phyloP scores from a whole-genome alignment of 2,329 filamentous ascomycete species.

The Neopestalotiopsis sp. region DNA sequence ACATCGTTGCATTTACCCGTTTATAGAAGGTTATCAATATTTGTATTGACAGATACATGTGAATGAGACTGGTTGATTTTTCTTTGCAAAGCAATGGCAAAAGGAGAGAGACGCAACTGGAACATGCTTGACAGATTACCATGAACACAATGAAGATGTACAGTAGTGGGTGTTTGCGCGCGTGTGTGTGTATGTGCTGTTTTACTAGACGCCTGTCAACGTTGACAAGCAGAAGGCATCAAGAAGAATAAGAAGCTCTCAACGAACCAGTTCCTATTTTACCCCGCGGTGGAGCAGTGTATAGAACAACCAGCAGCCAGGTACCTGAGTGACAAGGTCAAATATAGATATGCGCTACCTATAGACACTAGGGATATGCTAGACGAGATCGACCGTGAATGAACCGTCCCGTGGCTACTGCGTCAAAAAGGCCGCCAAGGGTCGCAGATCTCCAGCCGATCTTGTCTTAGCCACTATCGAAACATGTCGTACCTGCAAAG shows the following conservation, averaged over 20 bases:
- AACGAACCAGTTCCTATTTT: not conserved
- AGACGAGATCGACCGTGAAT: constrained; percentile 1
- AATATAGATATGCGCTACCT: not conserved
- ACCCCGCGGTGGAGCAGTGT: constrained; percentile 3
- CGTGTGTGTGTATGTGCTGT: too few relatives aligned
- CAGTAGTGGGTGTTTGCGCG: too few relatives aligned
- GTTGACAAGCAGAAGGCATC: too few relatives aligned
- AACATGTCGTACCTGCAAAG: not conserved
- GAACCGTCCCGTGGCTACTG: constrained; percentile 5
- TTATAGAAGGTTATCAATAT: constrained; percentile 5
- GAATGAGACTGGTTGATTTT: not conserved
- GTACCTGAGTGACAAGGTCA: not conserved
- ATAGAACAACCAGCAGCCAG: too few relatives aligned
- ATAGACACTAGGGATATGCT: not conserved
- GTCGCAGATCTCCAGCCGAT: constrained; percentile 18
- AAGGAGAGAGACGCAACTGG: too few relatives aligned
- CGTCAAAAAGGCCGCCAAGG: constrained; percentile 20
- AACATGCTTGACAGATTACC: too few relatives aligned
- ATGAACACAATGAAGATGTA: too few relatives aligned
- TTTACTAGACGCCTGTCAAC: too few relatives aligned
- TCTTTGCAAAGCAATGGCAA: too few relatives aligned
- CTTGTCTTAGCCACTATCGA: not conserved
- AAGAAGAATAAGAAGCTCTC: too few relatives aligned
- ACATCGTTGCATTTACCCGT: not conserved
- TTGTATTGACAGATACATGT: not conserved